Evolutionary conservation across 2,329 filamentous ascomycete species (phyloP), one percentile per base, ranked within the genome.

Genomic region (Stagonosporopsis vannaccii): DNA sequence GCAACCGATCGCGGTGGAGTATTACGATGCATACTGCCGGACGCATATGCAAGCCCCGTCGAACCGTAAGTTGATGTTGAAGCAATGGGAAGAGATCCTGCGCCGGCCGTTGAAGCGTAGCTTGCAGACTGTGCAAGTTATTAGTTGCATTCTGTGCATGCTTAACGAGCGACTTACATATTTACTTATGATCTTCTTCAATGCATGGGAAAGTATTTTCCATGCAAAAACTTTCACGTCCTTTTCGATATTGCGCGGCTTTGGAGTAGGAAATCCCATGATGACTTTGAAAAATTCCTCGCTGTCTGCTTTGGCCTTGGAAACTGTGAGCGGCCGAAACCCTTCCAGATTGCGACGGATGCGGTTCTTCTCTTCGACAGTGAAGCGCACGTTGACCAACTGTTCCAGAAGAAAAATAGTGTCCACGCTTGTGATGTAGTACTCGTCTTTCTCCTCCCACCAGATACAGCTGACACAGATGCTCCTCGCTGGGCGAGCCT

Each of bases 241-340:
- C 80, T 99, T 99, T 81, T 98, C 95, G 63, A 99, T 99, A 72
- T 98, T 97, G 60, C 95, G 85, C 17, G 95, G 95, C 78, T 98
- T 98, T 2, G 95, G 95, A 58, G 90, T 91, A 12, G 92, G 92
- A 72, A 98, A 98, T 1, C 87, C 91, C 95, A 99, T 99, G 78
- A 99, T 98, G 68, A 97, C 85, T 80, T 97, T 97, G 87, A 98
- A 98, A 77, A 98, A 98, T 51, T 96, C 92, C 75, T 98, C 94
- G 73, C 91, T 97, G 57, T 98, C 94, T 1, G 87, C 73, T 78
- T 96, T 97, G 55, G 88, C 87, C 78, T 99, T 99, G 66, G 92
- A 97, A 17, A 99, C 92, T 0, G 95, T 99, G 62, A 92, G 79
- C 0, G 95, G 95, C 32, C 91, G 88, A 80, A 97, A 98, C 0